phyloP scores from a whole-genome alignment of 257 asterid species.

The Fraxinus quadrangulata region DNA sequence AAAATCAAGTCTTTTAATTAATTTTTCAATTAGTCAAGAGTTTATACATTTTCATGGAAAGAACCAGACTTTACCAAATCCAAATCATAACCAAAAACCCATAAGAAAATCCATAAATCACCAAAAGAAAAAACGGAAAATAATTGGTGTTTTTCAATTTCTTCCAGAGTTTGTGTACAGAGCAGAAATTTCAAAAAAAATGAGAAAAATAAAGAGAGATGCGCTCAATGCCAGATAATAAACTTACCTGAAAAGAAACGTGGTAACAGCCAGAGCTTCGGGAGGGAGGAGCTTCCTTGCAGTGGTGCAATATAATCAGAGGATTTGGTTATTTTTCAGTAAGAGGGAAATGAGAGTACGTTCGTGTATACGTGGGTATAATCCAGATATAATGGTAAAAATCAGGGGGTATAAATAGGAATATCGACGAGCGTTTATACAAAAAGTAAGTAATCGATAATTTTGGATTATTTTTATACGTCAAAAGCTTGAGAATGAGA shows the following conservation, averaged over 20 bases:
- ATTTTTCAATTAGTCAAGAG: neutral
- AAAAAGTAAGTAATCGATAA: conserved; percentile 1
- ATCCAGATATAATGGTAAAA: neutral
- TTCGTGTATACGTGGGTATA: neutral
- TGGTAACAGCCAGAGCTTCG: conserved; percentile 33
- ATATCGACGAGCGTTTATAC: neutral
- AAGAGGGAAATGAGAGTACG: neutral
- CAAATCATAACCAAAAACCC: neutral
- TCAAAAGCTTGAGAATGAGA: neutral
- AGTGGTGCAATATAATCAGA: conserved; percentile 26
- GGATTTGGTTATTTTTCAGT: conserved; percentile 10
- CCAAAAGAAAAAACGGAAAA: neutral
- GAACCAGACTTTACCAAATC: neutral
- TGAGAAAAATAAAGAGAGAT: neutral
- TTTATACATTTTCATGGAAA: neutral
- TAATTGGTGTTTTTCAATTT: neutral
- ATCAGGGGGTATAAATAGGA: neutral
- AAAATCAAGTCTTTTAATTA: neutral
- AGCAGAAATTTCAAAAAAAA: conserved; percentile 12
- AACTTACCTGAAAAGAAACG: conserved; percentile 34
- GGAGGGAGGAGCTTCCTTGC: neutral
- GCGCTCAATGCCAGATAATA: conserved; percentile 6
- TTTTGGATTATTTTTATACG: neutral
- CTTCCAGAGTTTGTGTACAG: conserved; percentile 20
- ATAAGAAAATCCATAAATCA: neutral